Conservation (phyloP, 257 asterid genomes). For the Echites panduratus region DNA sequence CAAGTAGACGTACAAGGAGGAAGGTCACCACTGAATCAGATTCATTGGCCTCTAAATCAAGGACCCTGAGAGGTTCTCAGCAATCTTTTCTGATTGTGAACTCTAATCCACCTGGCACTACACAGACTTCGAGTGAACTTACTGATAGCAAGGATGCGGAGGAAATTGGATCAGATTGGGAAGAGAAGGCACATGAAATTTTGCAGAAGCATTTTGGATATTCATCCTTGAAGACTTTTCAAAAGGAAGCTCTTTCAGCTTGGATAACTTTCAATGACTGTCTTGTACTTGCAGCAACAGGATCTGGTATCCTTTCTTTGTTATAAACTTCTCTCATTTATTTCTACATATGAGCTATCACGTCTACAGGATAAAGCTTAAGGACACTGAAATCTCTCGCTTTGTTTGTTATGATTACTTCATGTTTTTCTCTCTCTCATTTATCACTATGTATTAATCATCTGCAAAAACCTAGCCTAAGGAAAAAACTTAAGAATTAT, state of each 20-base stretch:
- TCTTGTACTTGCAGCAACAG: slow-evolving; percentile 75
- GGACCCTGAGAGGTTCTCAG: slow-evolving; percentile 15
- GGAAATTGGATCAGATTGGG: slow-evolving; percentile 46
- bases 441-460: no score
- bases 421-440: neutral
- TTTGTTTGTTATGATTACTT: neutral
- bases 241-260: slow-evolving; percentile 61
- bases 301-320: slow-evolving; percentile 52
- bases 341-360: neutral
- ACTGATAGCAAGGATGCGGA: slow-evolving; percentile 29
- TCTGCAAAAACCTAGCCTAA: neutral
- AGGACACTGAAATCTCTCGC: neutral
- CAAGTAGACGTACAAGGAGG: slow-evolving; percentile 31
- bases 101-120: slow-evolving; percentile 13
- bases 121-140: slow-evolving; percentile 11
- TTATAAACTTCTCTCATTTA: neutral
- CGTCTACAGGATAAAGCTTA: neutral
- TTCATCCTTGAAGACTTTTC: slow-evolving; percentile 57
- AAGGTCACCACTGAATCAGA: slow-evolving; percentile 19
- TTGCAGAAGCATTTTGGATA: slow-evolving; percentile 48
- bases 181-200: slow-evolving; percentile 28
- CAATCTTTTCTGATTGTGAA: slow-evolving; percentile 18
- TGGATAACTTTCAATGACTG: slow-evolving; percentile 58
- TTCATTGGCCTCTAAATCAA: slow-evolving; percentile 14
- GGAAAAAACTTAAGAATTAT: neutral